phyloP scores from a whole-genome alignment of 805 yeast genomes.

The Myxozyma kluyveri region DNA sequence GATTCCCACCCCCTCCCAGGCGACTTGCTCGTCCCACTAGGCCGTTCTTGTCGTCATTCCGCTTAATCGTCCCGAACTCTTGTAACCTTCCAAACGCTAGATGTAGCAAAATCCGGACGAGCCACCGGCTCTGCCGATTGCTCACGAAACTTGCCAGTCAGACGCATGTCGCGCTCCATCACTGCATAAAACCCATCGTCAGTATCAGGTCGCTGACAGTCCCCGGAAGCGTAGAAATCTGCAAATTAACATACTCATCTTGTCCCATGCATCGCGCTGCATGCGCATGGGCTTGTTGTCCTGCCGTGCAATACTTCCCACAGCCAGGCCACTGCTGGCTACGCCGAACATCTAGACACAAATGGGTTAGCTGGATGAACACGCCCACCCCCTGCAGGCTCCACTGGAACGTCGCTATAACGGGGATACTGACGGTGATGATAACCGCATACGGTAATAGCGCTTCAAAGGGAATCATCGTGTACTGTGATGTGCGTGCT shows the following conservation, averaged over 20 bases:
- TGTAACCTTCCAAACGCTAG: slow-evolving; percentile 45
- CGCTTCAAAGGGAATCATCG: slow-evolving; percentile 70
- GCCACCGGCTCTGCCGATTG: slow-evolving; percentile 66
- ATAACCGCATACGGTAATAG: slow-evolving; percentile 60
- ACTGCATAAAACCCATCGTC: no score
- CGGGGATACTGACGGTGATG: slow-evolving; percentile 49
- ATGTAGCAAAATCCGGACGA: slow-evolving; percentile 75
- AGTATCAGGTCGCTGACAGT: no score
- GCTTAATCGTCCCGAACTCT: slow-evolving; percentile 7
- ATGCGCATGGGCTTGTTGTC: slow-evolving; percentile 41
- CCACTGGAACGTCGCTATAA: neutral
- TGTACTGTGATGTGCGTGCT: slow-evolving; percentile 1
- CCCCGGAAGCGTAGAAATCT: no score
- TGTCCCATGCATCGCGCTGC: slow-evolving; percentile 28
- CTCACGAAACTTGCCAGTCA: slow-evolving; percentile 72
- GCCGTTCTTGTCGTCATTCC: neutral
- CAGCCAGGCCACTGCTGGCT: slow-evolving; percentile 53
- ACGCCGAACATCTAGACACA: slow-evolving; percentile 31
- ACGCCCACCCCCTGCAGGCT: neutral
- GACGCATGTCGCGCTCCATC: slow-evolving; percentile 72
- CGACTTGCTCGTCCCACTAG: no score
- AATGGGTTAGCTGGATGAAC: neutral
- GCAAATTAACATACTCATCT: slow-evolving; percentile 17
- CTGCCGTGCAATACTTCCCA: slow-evolving; percentile 46
- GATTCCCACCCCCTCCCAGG: no score